Base-by-base conservation (phyloP, 441 rosid genomes). In the Eruca vesicaria region DNA sequence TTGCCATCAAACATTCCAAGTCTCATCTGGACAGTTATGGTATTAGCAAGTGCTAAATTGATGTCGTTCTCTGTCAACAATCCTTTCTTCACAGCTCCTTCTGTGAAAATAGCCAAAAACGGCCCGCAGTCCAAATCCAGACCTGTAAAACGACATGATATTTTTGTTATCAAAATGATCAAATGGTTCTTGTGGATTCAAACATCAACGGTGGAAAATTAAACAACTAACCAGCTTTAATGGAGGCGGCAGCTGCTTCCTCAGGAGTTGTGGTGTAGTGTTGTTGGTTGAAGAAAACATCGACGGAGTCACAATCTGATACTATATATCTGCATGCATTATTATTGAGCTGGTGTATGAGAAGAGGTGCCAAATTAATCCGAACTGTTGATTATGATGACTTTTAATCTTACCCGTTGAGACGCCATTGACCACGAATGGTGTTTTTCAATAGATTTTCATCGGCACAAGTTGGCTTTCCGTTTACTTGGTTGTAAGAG, bases 41-140 rank as follows among this genome's bases (percentile, higher is more conserved):
- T 86, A 53, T 89, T 84, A 23, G 92, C 94, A 26, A 89, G 76
- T 8, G 94, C 92, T 75, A 80, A 2, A 74, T 87, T 82, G 9
- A 89, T 79, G 16, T 87, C 89, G 7, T 55, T 79, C 75, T 71
- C 85, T 0, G 80, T 68, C 1, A 89, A 56, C 32, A 85, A 55
- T 1, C 89, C 86, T 33, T 32, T 71, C 43, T 61, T 82, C 9
- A 95, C 64, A 3, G 99, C 99, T 28, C 72, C 81, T 76, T 88
- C 91, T 0, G 98, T 95, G 80, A 91, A 81, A 28, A 92, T 41
- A 0, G 98, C 99, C 68, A 95, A 71, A 79, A 88, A 92, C 50
- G 99, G 96, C 6, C 94, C 94, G 9, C 94, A 89, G n/a, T 89
- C 87, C 82, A 89, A 80, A 71, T 89, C 92, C 82, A 89, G 71